Conservation (phyloP, 192 early-diverging fungal genomes). For the Chytriomyces sp. region DNA sequence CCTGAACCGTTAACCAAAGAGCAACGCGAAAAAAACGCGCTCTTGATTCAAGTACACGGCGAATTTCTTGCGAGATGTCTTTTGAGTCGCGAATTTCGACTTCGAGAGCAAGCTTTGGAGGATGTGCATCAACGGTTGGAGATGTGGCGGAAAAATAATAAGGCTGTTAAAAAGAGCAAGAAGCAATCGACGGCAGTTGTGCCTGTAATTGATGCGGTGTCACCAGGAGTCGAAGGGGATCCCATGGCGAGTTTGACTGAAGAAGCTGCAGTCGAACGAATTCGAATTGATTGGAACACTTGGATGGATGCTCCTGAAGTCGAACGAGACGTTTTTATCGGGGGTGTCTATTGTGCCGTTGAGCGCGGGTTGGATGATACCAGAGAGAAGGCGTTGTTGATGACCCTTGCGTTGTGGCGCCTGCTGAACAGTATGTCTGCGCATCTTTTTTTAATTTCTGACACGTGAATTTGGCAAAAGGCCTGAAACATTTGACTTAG, state of each 20-base stretch:
- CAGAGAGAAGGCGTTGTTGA: conserved; percentile 57
- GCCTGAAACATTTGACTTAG: conserved; percentile 31
- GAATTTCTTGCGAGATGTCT: conserved; percentile 53
- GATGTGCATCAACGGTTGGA: conserved; percentile 54
- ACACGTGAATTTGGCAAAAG: conserved; percentile 4
- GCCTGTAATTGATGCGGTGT: neutral
- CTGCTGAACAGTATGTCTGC: conserved; percentile 47
- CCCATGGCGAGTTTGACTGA: neutral
- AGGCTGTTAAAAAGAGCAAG: conserved; percentile 20
- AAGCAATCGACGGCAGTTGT: neutral
- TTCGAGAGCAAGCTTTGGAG: conserved; percentile 60
- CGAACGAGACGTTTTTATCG: conserved; percentile 49
- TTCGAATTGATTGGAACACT: conserved; percentile 25
- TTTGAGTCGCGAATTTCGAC: conserved; percentile 53
- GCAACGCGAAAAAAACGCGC: conserved; percentile 32
- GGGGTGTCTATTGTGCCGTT: conserved; percentile 58
- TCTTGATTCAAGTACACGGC: conserved; percentile 58
- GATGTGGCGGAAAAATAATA: conserved; percentile 17
- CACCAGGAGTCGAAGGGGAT: neutral
- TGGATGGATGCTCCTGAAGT: conserved; percentile 42
- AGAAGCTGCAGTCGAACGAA: conserved; percentile 14
- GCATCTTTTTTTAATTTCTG: neutral
- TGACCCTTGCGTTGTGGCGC: conserved; percentile 58
- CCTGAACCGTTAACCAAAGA: conserved; percentile 46
- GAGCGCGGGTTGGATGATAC: conserved; percentile 56